Evolutionary conservation across 345 rosid genomes (phyloP), one percentile per base, ranked within the genome.

Genomic region (Anacardium occidentale): DNA sequence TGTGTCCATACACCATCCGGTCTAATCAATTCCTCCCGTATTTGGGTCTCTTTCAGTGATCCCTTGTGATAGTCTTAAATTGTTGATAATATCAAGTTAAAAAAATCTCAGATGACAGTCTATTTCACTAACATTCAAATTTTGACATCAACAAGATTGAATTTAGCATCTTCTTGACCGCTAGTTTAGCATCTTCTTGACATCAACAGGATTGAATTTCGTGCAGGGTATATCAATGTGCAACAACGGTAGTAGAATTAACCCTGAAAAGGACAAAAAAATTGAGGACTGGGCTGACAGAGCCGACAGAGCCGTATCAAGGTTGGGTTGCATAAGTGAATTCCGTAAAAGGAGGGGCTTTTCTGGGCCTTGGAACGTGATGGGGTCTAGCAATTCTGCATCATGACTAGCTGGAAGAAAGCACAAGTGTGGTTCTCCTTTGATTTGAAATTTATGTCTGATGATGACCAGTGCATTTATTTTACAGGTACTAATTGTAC

Each of bases 321-420:
- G 40, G 40, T 29, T 29, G 32, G 32, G 32, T 5, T 6, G 73
- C 73, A 62, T 20, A 45, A 29, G 37, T 45, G 5, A 0, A 37
- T 24, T 9, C 45, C 29, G 60, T 52, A 11, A 53, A 34, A 6
- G 25, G 18, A 2, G 60, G 2, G 77, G 26, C 26, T 74, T 54
- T 56, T 77, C 61, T 34, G 50, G 51, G 61, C 72, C 76, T 47
- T 48, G 37, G 71, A 76, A 64, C 75, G 3, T 29, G 32, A 34
- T 57, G 79, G 66, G 66, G 45, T n/a, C 13, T n/a, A 32, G 18
- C 21, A 10, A 58, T 42, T 18, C 22, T 54, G 25, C 44, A 66
- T 61, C 26, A 20, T 20, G 1, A 5, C 25, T 42, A 21, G 18
- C 15, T 20, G 5, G 20, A 7, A 54, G 50, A n/a, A 55, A 7